These are phyloP conservation scores for Lentinula sp. DNA, from an alignment of 768 basidiomycete species.

Conservation along the genomic window DNA sequence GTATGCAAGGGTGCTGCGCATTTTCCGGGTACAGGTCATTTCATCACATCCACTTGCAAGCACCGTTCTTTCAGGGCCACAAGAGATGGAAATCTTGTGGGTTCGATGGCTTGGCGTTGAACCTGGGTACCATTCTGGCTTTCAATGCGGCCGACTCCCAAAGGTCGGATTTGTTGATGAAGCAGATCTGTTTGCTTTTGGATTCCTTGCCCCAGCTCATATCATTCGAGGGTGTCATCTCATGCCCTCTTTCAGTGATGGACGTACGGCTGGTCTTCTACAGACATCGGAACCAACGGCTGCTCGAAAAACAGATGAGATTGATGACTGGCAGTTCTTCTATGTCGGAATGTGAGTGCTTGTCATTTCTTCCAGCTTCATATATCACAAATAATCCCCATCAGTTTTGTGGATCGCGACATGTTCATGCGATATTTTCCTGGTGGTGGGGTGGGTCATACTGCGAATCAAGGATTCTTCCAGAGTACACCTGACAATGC, in stretches of 20 bases:
- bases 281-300: conserved; percentile 3
- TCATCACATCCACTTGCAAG: too few species aligned
- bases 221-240: conserved; percentile 27
- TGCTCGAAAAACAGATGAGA: neutral
- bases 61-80: too few species aligned
- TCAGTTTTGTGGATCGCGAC: conserved; percentile 18
- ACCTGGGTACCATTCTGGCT: conserved; percentile 17
- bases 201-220: conserved; percentile 30
- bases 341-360: conserved; percentile 24
- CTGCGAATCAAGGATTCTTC: neutral
- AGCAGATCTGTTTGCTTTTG: conserved; percentile 22
- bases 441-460: conserved; percentile 18
- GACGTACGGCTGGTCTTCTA: conserved; percentile 5
- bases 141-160: conserved; percentile 21
- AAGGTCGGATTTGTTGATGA: conserved; percentile 30
- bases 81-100: conserved; percentile 32
- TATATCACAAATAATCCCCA: neutral
- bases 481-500: neutral
- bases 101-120: conserved; percentile 32
- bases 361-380: neutral
- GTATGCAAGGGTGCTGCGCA: conserved; percentile 17
- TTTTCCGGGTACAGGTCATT: conserved; percentile 9
- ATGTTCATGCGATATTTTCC: conserved; percentile 16
- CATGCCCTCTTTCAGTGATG: conserved; percentile 24
- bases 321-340: conserved; percentile 20